Evolutionary conservation across 345 rosid genomes (phyloP), one percentile per base, ranked within the genome.

Genomic region (Orychophragmus violaceus): DNA sequence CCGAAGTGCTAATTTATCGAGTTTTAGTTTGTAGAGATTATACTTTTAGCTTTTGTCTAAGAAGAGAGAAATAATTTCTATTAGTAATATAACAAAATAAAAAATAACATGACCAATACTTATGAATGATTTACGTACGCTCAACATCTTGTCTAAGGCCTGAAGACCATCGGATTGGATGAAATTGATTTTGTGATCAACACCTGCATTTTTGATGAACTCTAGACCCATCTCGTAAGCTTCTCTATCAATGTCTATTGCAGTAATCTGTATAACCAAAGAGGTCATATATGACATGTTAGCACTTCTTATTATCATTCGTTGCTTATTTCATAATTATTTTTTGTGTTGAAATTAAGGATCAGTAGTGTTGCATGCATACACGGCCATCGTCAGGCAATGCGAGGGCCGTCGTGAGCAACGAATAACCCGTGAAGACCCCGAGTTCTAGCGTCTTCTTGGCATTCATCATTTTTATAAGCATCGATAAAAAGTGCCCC

Each of bases 401-500:
- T 5, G 74, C 71, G 0, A 84, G 80, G 9, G 84, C 83, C 0
- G 84, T 78, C 1, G 73, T 21, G 36, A 84, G 84, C 11, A 84
- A 64, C 4, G 88, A 84, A 10, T 80, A 84, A 9, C 89, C 89
- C 0, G 89, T 80, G 70, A 77, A 84, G 48, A 84, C 89, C 6
- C 86, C 86, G 24, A 84, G 66, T 74, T 84, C 89, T 11, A 82
- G 16, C 0, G 84, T 82, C 1, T 25, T 84, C 14, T 78, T 80
- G 32, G 86, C 75, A 12, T 80, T 70, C 49, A 79, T 62, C 5
- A 82, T 23, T 72, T 73, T 81, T 64, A 84, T 2, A 24, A 82
- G 46, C 82, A 84, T 66, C 3, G 83, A 39, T 6, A 84, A 9
- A 18, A 84, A 81, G 39, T 62, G 80, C 5, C 79, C 86, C 25